Evolutionary conservation across 352 stramenopile species (phyloP), one percentile per base, ranked within the genome.

Genomic region (Pythium brassicae): DNA sequence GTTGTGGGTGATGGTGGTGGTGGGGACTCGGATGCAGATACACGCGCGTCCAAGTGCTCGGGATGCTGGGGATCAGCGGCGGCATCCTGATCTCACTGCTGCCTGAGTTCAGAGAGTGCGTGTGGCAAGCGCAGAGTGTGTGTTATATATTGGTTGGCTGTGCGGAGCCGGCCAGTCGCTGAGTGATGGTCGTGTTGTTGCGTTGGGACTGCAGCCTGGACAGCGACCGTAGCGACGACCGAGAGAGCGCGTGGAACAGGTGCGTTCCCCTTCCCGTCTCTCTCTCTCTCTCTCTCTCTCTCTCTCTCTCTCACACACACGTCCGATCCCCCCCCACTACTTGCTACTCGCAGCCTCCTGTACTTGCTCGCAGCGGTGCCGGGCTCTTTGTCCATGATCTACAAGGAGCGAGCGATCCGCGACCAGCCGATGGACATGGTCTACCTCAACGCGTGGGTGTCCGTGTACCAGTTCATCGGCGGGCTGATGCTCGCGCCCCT

Each of bases 401-500:
- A 95, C 66, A 95, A 95, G 50, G 86, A 95, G 54, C 78, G 72
- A 11, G 62, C 78, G 14, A 92, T 95, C 60, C 76, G 79, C 26
- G 71, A 89, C 47, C 82, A 92, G 49, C 86, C 86, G 29, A 89
- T 95, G 76, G 80, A 95, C 55, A 89, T 93, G 69, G 76, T 83
- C 34, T 95, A 95, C 53, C 65, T 95, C 25, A 95, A 95, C 42
- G 84, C 86, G 0, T 95, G 86, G 86, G 83, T 95, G 22, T 76
- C 82, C 1, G 76, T 94, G 4, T 92, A 91, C 57, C 83, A 95
- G 52, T 94, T 95, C 55, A 76, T 95, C 52, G 79, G 72, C 17
- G 86, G 82, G n/a, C 63, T 95, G 44, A 63, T 95, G 48, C 66
- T 85, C 19, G 83, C 86, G 32, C 86, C 86, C 1, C 58, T 95